Percentiles rank a stretch among this genome's conserved stretches.
Conservation (phyloP, 805 yeast species). For the Vanderwaltozyma polyspora region DNA sequence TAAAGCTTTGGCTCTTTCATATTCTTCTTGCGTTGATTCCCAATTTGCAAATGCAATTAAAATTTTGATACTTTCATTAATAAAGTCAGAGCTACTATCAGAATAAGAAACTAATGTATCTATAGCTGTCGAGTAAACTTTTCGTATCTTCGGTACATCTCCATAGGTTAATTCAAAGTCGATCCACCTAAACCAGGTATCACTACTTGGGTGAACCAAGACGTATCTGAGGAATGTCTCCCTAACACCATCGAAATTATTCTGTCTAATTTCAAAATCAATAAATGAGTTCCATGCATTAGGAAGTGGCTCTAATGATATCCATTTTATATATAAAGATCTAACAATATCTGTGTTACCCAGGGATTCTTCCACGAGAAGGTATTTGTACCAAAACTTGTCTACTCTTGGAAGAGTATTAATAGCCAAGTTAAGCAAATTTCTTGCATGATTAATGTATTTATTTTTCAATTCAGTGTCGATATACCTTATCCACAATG, state of each 20-base stretch:
- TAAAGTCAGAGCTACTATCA: slow-evolving; percentile 16
- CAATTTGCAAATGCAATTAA: slow-evolving; percentile 44
- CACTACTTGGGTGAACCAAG: slow-evolving; percentile 37
- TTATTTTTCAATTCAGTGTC: slow-evolving; percentile 62
- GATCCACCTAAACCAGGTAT: slow-evolving; percentile 69
- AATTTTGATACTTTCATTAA: slow-evolving; percentile 32
- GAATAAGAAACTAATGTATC: slow-evolving; percentile 34
- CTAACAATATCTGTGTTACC: slow-evolving; percentile 54
- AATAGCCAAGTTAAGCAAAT: slow-evolving; percentile 69
- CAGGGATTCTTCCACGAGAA: slow-evolving; percentile 70
- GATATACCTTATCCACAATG: slow-evolving; percentile 77
- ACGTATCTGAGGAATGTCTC: slow-evolving; percentile 47
- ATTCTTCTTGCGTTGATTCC: slow-evolving; percentile 52
- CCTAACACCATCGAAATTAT: slow-evolving; percentile 46
- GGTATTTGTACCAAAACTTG: slow-evolving; percentile 78
- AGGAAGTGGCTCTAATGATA: slow-evolving; percentile 57
- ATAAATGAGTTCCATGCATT: slow-evolving; percentile 69
- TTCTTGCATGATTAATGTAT: slow-evolving; percentile 81
- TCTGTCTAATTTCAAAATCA: slow-evolving; percentile 60
- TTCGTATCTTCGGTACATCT: slow-evolving; percentile 37
- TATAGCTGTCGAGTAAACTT: slow-evolving; percentile 55
- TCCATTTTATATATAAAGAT: slow-evolving; percentile 66
- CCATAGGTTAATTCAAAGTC: slow-evolving; percentile 53
- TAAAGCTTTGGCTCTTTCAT: slow-evolving; percentile 52
- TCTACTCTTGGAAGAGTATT: slow-evolving; percentile 65